Evolutionary conservation across 305 asterid species (phyloP).

Genomic region (Euphrasia arctica): DNA sequence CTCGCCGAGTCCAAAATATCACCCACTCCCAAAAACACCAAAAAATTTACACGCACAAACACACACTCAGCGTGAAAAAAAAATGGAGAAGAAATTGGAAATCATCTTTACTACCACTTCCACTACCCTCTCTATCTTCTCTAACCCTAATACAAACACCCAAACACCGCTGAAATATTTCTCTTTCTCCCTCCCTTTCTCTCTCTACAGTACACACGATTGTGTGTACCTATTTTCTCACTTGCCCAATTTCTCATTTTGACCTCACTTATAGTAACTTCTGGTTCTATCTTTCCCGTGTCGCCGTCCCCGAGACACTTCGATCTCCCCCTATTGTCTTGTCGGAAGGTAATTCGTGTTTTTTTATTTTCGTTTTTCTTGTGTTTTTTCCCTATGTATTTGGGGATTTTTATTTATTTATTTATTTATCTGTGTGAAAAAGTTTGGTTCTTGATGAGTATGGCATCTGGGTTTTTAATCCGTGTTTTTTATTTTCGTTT

Average conservation of each 20-base stretch:
- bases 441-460: constrained; percentile 25
- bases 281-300: neutral
- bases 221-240: constrained; percentile 23
- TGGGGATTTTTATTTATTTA: constrained; percentile 15
- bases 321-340: constrained; percentile 3
- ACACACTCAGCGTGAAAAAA: constrained; percentile 44
- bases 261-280: constrained; percentile 24
- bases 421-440: constrained; percentile 12
- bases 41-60: constrained; percentile 6
- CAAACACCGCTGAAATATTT: constrained; percentile 18
- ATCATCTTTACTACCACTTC: constrained; percentile 47
- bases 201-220: constrained; percentile 30
- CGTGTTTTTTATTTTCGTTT: neutral
- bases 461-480: constrained; percentile 23
- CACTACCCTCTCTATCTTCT: constrained; percentile 30
- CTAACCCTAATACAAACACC: constrained; percentile 43
- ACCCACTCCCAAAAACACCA: constrained; percentile 35
- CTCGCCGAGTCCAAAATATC: constrained; percentile 4
- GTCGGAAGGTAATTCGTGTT: constrained; percentile 29
- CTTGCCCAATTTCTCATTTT: constrained; percentile 34
- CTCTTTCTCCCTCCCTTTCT: constrained; percentile 12
- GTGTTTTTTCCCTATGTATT: neutral
- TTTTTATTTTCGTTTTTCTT: constrained; percentile 19
- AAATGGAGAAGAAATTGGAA: constrained; percentile 82
- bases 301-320: constrained; percentile 11